Evolutionary conservation across 2,329 filamentous ascomycete genomes (phyloP), one percentile per base, ranked within the genome.

Genomic region (Fragosphaeria purpurea): DNA sequence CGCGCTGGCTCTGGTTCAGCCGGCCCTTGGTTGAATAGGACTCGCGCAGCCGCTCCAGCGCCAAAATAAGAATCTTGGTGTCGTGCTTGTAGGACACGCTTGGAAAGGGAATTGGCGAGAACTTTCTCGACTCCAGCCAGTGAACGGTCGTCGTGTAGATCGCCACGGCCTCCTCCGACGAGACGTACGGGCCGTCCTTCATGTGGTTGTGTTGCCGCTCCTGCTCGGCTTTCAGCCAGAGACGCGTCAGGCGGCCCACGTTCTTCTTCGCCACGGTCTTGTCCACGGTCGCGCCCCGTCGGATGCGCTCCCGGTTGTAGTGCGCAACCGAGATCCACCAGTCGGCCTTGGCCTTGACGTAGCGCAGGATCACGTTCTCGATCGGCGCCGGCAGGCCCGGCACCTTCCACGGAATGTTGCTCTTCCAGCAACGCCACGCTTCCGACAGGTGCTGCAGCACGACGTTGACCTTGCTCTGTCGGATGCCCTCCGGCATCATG

Each of bases 181-280:
- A 97, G 38, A 98, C 91, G 56, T 98, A 98, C 1, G 93, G 93
- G 4, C 93, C 93, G 61, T 98, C 94, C 71, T 98, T 98, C 82
- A 97, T 89, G 69, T 98, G 96, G 64, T 98, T 98, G 74, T 98
- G 93, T 66, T 98, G 93, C 53, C 94, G 79, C 68, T 98, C 93
- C 69, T 98, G 93, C 71, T 98, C 93, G 30, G 93, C 86, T 74
- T 98, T 98, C 53, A 98, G 76, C 93, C 93, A 98, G 37, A 98
- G 73, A 65, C 93, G 83, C 12, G 93, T 98, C 58, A 98, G 74
- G 59, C 93, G 87, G 53, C 93, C 93, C 55, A 98, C 76, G 59
- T 98, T 98, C 79, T 98, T 98, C 80, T 98, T 98, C 4, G 93
- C 93, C 32, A 98, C 94, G 4, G 93, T 98, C 74, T 98, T 98